Evolutionary conservation across 2,329 filamentous ascomycete genomes (phyloP), one percentile per base, ranked within the genome.

Genomic region (Cylindrodendrum hubeiense): DNA sequence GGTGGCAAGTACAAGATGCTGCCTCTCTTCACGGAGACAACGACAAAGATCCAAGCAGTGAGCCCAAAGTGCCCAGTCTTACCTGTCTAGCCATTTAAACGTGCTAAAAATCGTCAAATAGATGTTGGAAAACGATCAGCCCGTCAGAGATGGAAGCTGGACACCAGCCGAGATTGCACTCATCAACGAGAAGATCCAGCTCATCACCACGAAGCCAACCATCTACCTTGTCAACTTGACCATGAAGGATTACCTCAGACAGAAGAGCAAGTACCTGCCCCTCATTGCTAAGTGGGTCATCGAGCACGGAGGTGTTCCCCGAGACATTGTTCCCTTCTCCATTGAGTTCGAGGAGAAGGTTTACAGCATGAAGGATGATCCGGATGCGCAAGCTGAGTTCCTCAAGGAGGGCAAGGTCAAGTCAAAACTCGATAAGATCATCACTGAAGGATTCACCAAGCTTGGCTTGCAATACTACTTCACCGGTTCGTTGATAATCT

Each of bases 171-270:
- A 83, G 66, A 82, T 83, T 57, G 75, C 76, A 2, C 75, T 82
- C n/a, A 83, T 83, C 72, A 83, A 82, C 68, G 81, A 82, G 41
- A 83, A 82, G 75, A 81, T 82, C 22, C 78, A 79, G 59, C 78
- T 83, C 3, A 83, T 83, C 68, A 83, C 81, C 28, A 83, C 81
- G 15, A 83, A 83, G 72, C 81, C 81, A 12, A 73, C 73, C 49
- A 82, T 83, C 67, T 83, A 83, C 71, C 79, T 83, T 30, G 80
- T 83, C 57, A 83, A 83, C 70, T 61, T 83, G 58, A 81, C 80
- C 2, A 82, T 83, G 81, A 83, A 83, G 74, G 82, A 83, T 65
- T 83, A 83, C 72, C 75, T 83, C 26, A 69, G 82, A 37, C 82
- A 83, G 63, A 83, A 83, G 76, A 79, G 79, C 77, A 83, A 83